Evolutionary conservation across 805 yeast species (phyloP).

Genomic region (Starmerella roubikii): DNA sequence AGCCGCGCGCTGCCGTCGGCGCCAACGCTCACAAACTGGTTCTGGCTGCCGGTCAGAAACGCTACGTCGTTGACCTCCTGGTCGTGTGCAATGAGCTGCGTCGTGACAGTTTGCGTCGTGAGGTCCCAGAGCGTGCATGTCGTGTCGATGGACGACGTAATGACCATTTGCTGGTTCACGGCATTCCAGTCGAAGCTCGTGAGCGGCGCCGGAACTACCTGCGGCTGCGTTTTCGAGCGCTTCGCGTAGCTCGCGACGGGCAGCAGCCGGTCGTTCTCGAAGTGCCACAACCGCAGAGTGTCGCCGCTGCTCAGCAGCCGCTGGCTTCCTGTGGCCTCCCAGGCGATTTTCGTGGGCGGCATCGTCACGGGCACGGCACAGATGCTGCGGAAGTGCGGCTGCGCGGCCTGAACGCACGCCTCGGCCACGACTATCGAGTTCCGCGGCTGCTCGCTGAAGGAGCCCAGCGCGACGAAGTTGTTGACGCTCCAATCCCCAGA

Average conservation of each 20-base stretch:
- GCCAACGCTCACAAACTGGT: slow-evolving; percentile 82
- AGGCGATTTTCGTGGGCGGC: slow-evolving; percentile 58
- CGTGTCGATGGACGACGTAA: slow-evolving; percentile 85
- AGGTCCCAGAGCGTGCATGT: slow-evolving; percentile 97
- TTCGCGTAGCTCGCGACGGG: slow-evolving; percentile 32
- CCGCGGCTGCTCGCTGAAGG: slow-evolving; percentile 63
- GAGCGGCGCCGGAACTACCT: slow-evolving; percentile 49
- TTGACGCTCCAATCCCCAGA: slow-evolving; percentile 38
- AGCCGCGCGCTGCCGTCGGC: slow-evolving; percentile 91
- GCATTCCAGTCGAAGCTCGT: slow-evolving; percentile 91
- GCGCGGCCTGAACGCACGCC: slow-evolving; percentile 9
- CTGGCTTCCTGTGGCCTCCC: slow-evolving; percentile 38
- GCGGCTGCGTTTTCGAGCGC: slow-evolving; percentile 31
- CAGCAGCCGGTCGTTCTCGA: slow-evolving; percentile 30
- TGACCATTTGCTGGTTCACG: slow-evolving; percentile 51
- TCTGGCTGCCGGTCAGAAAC: slow-evolving; percentile 57
- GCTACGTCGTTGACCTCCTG: slow-evolving; percentile 87
- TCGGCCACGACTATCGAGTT: slow-evolving; percentile 40
- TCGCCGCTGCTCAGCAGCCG: slow-evolving; percentile 61
- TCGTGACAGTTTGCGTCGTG: slow-evolving; percentile 53
- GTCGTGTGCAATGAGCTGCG: slow-evolving; percentile 94
- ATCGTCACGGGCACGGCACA: slow-evolving; percentile 40
- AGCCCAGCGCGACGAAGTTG: slow-evolving; percentile 51
- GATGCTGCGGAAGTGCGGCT: not conserved
- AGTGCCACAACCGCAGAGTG: slow-evolving; percentile 49